Evolutionary conservation across 2,329 filamentous ascomycete species (phyloP).

Genomic region (Fusarium sp.): DNA sequence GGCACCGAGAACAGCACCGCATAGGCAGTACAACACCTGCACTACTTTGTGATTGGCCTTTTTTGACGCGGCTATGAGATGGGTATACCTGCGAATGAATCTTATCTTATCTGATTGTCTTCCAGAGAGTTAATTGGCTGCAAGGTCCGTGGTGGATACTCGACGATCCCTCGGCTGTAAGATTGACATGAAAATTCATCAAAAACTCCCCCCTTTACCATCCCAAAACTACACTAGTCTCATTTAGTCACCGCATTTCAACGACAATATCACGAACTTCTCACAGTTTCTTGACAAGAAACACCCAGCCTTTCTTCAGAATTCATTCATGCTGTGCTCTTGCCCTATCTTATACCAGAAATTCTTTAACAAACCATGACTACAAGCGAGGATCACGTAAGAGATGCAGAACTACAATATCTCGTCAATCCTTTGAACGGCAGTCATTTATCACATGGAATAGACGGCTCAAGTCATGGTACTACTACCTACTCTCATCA

Average conservation of each 20-base stretch:
- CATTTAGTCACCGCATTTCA: constrained; percentile 20
- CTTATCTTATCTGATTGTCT: constrained; percentile 13
- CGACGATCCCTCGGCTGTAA: not conserved
- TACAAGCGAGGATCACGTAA: not conserved
- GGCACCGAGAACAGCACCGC: accelerated
- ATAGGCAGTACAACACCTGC: accelerated
- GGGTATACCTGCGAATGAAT: not conserved
- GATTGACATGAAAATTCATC: constrained; percentile 17
- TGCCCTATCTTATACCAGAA: accelerated
- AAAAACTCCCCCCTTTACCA: constrained; percentile 9
- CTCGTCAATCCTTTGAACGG: not conserved
- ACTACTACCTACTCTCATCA: accelerated
- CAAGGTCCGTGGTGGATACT: not conserved
- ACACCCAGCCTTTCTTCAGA: accelerated
- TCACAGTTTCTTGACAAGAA: not conserved
- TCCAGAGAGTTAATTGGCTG: not conserved
- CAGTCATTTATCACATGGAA: constrained; percentile 5
- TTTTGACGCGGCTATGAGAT: accelerated
- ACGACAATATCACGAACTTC: not conserved
- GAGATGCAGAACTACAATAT: not conserved
- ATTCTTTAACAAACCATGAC: not conserved
- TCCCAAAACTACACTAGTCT: constrained; percentile 3
- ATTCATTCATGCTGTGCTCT: accelerated
- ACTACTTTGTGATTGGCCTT: accelerated
- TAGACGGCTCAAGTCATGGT: constrained; percentile 22